Base-by-base conservation (phyloP, 139 green algal species). In the Chlorella sp. region DNA sequence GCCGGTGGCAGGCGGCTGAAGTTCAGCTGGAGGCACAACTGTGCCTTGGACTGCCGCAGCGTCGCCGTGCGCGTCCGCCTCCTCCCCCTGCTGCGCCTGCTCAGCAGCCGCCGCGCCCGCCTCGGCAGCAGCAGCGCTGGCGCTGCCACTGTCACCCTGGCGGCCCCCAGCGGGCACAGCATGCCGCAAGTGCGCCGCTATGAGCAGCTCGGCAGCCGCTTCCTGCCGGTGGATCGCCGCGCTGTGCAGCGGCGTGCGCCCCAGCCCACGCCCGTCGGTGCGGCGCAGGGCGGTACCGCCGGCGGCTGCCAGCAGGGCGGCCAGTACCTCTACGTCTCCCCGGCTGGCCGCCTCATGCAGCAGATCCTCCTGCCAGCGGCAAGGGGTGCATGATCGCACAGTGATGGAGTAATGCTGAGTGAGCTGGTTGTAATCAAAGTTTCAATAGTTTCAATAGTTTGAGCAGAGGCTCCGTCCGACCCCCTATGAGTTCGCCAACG, bases 151-250 rank as follows among this genome's bases (percentile, higher is more conserved):
- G 48, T 9, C 48, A 57, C 7, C 9, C 9, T 57, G 48, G 48
- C 48, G 9, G 48, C 9, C 48, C 48, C 5, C 48, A 57, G 48
- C 48, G 9, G 48, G 48, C 9, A 5, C 48, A 57, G 48, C 48
- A 57, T 26, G 42, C 21, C 40, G 12, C 79, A 66, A 18, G 24
- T 61, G 66, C 64, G 85, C 75, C 73, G 77, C 40, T 1, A 95
- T 68, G 0, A 95, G 76, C 37, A 71, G 40, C 68, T 90, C 61
- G 22, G 92, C 91, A 2, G 91, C 78, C 4, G 60, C 73, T 53
- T 60, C 28, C 85, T 95, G 93, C 53, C 93, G 88, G 88, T 89
- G 87, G 36, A 79, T 90, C 61, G 91, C 88, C 18, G 93, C 92
- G 12, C 69, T 66, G 57, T 95, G 90, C 36, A 95, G 86, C 12